phyloP scores from a whole-genome alignment of 441 rosid genomes.

The Rhodomyrtus psidioides region DNA sequence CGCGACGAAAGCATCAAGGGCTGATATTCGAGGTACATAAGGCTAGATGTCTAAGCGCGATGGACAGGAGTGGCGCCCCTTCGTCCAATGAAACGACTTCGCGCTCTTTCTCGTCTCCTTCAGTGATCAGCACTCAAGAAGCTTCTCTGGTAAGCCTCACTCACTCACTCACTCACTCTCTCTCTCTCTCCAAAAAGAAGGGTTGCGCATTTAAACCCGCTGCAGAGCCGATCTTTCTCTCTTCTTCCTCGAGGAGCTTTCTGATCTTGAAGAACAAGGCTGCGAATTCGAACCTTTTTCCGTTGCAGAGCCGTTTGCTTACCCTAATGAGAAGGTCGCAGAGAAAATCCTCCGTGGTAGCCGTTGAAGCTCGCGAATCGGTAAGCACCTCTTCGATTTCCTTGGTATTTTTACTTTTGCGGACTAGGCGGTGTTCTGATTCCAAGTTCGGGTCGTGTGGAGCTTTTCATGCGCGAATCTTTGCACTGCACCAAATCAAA shows the following conservation, averaged over 20 bases:
- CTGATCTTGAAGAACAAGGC: background rate
- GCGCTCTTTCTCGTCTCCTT: background rate
- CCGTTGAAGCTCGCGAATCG: background rate
- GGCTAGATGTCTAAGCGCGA: background rate
- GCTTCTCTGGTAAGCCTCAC: background rate
- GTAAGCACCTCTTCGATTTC: background rate
- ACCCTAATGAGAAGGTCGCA: background rate
- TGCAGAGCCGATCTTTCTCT: background rate
- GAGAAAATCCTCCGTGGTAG: background rate
- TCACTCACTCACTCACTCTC: background rate
- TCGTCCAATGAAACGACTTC: background rate
- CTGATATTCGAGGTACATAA: fast-evolving
- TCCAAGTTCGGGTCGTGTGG: too few relatives aligned
- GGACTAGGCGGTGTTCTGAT: background rate
- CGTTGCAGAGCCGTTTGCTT: background rate
- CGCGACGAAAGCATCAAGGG: background rate
- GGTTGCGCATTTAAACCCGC: background rate
- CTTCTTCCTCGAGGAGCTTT: background rate
- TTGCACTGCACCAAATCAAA: too few relatives aligned
- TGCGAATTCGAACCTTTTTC: background rate
- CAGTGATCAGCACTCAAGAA: background rate
- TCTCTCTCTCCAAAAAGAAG: background rate
- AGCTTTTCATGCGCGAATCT: too few relatives aligned
- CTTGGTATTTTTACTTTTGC: background rate
- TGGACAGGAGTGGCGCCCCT: background rate